phyloP scores from a whole-genome alignment of 768 basidiomycete genomes.

The Phaffia tasmanica region DNA sequence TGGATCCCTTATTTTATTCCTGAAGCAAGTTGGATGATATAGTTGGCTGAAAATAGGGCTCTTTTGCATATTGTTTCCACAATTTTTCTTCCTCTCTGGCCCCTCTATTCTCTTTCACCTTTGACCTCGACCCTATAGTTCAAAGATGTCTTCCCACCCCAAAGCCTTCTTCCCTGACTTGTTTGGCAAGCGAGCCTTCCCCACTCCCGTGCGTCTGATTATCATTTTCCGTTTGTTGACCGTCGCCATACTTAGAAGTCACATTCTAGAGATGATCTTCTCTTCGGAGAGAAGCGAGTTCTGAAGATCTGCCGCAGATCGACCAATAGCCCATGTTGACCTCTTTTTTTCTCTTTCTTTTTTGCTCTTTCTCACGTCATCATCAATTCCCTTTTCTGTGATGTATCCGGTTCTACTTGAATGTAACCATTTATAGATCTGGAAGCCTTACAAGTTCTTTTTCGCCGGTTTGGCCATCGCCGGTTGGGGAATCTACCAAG shows the following conservation, averaged over 20 bases:
- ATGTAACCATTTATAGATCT: neutral
- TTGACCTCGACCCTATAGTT: no score
- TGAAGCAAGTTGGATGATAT: no score
- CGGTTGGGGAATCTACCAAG: neutral
- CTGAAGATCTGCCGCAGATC: neutral
- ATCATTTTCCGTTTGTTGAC: neutral
- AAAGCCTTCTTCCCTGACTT: conserved; percentile 15
- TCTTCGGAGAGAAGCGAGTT: no score
- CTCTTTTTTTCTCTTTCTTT: neutral
- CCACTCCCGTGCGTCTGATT: conserved; percentile 8
- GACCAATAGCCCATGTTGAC: neutral
- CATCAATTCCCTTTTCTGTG: neutral
- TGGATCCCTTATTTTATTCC: no score
- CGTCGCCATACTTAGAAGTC: neutral
- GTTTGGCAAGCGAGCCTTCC: conserved; percentile 6
- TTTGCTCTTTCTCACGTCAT: neutral
- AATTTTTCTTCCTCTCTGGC: no score
- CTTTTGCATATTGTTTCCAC: no score
- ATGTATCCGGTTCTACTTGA: neutral
- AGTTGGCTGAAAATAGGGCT: no score
- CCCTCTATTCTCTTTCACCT: no score
- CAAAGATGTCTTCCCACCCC: neutral
- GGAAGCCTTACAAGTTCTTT: conserved; percentile 9
- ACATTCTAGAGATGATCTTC: neutral
- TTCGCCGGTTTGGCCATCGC: neutral